These are phyloP conservation scores for Fonsecaea multimorphosa DNA, from an alignment of 2,329 filamentous ascomycete species.

Conservation along the genomic window DNA sequence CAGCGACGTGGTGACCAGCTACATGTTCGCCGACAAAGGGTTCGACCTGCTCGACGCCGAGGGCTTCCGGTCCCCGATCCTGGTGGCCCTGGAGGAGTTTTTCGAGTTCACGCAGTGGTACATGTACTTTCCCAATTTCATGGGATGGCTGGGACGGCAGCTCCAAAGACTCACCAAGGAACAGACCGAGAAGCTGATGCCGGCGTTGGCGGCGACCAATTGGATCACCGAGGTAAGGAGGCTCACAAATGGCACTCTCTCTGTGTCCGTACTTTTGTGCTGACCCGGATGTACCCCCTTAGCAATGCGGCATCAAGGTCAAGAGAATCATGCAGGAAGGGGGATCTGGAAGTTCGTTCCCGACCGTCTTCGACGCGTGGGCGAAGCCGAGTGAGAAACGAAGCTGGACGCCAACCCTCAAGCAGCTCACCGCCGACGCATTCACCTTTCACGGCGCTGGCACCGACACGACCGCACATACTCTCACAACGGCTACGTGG, in stretches of 20 bases:
- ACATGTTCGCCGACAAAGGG: constrained; percentile 23
- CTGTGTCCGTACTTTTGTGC: neutral
- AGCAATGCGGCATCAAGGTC: constrained; percentile 36
- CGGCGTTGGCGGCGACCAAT: constrained; percentile 33
- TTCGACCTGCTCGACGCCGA: constrained; percentile 14
- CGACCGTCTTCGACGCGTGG: constrained; percentile 39
- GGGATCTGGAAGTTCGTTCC: constrained; percentile 11
- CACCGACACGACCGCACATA: constrained; percentile 34
- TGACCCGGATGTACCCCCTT: neutral
- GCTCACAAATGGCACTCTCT: no score
- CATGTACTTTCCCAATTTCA: constrained; percentile 23
- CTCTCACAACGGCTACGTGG: constrained; percentile 26
- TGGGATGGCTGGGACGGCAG: constrained; percentile 10
- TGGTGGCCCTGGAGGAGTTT: constrained; percentile 20
- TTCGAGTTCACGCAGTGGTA: constrained; percentile 14
- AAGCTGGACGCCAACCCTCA: constrained; percentile 2
- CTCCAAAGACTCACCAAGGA: constrained; percentile 19
- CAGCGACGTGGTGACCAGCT: constrained; percentile 21
- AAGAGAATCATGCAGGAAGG: constrained; percentile 21
- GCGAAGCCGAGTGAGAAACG: constrained; percentile 18
- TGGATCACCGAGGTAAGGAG: constrained; percentile 37
- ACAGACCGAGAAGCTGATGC: constrained; percentile 19
- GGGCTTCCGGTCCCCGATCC: constrained; percentile 17
- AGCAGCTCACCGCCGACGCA: constrained; percentile 28
- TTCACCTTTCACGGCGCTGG: constrained; percentile 30